phyloP scores from a whole-genome alignment of 73 alveolate genomes.

The Symbiodinium pilosum region DNA sequence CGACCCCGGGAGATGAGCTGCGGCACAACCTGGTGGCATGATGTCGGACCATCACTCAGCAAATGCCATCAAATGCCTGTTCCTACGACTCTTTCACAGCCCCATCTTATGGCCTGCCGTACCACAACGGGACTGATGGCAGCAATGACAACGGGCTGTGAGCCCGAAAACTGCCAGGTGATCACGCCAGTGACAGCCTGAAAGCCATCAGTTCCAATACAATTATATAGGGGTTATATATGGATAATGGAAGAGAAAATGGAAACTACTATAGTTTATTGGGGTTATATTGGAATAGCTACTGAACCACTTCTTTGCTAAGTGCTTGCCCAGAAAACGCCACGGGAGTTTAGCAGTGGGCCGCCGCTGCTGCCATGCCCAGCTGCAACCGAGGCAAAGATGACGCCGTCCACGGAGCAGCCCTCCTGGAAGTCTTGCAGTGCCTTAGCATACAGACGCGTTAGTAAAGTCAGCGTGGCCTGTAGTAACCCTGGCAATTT shows the following conservation, averaged over 20 bases:
- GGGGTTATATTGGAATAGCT: no score
- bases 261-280: no score
- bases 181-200: background rate
- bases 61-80: no score
- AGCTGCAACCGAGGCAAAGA: constrained; percentile 83
- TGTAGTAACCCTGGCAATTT: no score
- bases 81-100: no score
- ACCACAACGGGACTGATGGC: background rate
- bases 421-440: constrained; percentile 46
- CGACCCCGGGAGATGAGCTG: background rate
- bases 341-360: constrained; percentile 49
- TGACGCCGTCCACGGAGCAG: constrained; percentile 66
- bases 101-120: background rate
- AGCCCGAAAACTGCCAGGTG: background rate
- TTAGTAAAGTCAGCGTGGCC: no score
- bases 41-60: no score
- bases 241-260: no score
- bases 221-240: no score
- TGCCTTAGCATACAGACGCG: constrained; percentile 13
- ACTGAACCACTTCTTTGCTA: no score
- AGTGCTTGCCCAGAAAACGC: background rate
- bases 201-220: no score
- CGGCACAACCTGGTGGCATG: background rate
- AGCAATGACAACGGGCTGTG: background rate
- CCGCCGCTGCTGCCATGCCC: constrained; percentile 93